Conservation (phyloP, 176 grass and related monocot species). For the Avena atlantica region DNA sequence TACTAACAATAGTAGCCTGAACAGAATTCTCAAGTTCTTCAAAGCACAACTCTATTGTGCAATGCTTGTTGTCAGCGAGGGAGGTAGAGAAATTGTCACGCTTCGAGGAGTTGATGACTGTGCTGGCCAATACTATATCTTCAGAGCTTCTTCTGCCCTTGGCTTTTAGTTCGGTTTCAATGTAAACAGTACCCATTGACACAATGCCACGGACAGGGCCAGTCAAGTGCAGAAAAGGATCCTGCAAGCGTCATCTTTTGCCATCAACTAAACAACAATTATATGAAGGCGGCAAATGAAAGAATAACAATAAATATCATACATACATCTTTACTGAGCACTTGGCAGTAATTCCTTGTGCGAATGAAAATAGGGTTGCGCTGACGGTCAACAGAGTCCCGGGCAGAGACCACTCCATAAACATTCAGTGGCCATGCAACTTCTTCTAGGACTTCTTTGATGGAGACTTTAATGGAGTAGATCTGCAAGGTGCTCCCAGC, state of each 20-base stretch:
- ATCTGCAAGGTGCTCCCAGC: background rate
- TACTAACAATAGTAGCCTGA: background rate
- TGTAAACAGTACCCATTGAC: background rate
- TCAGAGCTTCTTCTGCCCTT: background rate
- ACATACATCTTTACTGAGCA: background rate
- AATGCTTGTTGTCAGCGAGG: background rate
- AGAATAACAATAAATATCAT: background rate
- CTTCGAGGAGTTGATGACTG: background rate
- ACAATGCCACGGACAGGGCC: background rate
- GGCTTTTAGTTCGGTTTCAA: conserved; percentile 9
- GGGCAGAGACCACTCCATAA: conserved; percentile 5
- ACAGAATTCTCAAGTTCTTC: background rate
- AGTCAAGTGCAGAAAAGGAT: conserved; percentile 12
- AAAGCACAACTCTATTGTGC: background rate
- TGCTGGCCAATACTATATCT: background rate
- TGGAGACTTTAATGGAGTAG: conserved; percentile 2
- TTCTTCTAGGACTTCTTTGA: too few species aligned
- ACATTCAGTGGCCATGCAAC: background rate
- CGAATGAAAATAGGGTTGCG: background rate
- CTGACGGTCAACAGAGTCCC: background rate
- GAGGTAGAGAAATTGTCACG: background rate
- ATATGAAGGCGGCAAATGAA: background rate
- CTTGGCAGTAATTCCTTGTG: background rate
- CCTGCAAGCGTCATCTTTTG: background rate
- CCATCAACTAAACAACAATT: background rate